Percentiles rank a stretch among this genome's conserved stretches.
phyloP scores from a whole-genome alignment of 129 eudicot genomes.

The Flaveria sonorensis region DNA sequence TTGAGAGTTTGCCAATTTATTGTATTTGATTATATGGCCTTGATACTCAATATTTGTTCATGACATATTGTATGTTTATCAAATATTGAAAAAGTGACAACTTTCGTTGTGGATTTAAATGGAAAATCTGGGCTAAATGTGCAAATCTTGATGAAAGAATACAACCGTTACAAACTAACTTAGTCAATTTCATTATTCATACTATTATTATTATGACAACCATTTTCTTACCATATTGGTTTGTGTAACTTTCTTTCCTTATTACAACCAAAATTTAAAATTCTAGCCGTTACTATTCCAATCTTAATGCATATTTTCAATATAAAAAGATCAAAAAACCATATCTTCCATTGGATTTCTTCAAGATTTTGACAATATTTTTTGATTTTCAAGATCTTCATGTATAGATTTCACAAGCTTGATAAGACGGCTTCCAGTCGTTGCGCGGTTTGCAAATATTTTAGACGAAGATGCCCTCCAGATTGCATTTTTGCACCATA shows the following conservation, averaged over 20 bases:
- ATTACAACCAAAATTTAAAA: background rate
- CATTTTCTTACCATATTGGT: constrained; percentile 26
- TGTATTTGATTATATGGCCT: too few relatives aligned
- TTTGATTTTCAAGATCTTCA: constrained; percentile 6
- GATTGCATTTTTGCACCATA: constrained; percentile 51
- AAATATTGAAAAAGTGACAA: background rate
- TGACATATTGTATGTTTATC: background rate
- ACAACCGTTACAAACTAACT: constrained; percentile 1
- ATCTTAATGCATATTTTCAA: constrained; percentile 4
- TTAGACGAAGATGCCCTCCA: constrained; percentile 45
- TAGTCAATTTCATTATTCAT: background rate
- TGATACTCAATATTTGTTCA: background rate
- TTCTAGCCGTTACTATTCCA: constrained; percentile 20
- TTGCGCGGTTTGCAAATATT: constrained; percentile 53
- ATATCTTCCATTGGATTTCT: constrained; percentile 29
- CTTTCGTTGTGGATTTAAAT: background rate
- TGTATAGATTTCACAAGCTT: constrained; percentile 9
- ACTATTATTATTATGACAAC: background rate
- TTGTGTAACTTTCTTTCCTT: constrained; percentile 16
- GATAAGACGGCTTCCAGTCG: constrained; percentile 26
- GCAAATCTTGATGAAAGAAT: background rate
- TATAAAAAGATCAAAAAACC: background rate
- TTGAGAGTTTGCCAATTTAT: too few relatives aligned
- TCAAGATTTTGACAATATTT: constrained; percentile 3
- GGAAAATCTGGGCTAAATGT: background rate